Evolutionary conservation across 2,329 filamentous ascomycete genomes (phyloP).

Genomic region (Dactylellina cionopaga): DNA sequence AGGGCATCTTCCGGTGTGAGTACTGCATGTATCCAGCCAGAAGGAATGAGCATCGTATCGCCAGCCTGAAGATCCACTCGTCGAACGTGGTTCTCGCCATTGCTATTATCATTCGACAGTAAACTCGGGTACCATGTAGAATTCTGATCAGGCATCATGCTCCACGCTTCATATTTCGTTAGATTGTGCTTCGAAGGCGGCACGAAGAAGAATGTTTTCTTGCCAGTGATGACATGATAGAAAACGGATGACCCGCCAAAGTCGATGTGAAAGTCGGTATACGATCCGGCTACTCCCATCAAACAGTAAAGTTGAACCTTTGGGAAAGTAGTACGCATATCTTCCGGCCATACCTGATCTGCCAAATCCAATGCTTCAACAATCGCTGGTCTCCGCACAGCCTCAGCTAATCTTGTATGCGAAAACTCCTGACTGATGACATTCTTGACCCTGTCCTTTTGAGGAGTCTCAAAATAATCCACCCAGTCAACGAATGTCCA

Average conservation of each 20-base stretch:
- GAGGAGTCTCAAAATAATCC: conserved; percentile 72
- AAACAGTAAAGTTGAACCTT: conserved; percentile 69
- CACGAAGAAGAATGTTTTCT: conserved; percentile 77
- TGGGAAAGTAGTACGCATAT: conserved; percentile 68
- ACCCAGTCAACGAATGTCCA: conserved; percentile 75
- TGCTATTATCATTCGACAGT: conserved; percentile 33
- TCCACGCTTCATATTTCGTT: conserved; percentile 78
- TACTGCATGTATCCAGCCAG: conserved; percentile 77
- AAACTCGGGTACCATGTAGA: conserved; percentile 64
- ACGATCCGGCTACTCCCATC: conserved; percentile 77
- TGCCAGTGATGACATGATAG: conserved; percentile 75
- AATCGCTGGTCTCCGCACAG: conserved; percentile 72
- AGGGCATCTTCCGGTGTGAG: conserved; percentile 76
- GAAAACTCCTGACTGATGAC: conserved; percentile 77
- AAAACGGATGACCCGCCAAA: conserved; percentile 77
- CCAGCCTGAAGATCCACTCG: conserved; percentile 69
- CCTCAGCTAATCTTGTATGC: conserved; percentile 69
- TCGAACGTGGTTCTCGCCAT: conserved; percentile 37
- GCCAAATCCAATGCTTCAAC: conserved; percentile 71
- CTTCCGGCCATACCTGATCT: conserved; percentile 68
- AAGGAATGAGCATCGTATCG: conserved; percentile 76
- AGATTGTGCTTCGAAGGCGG: conserved; percentile 74
- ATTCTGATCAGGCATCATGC: conserved; percentile 73
- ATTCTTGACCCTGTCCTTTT: conserved; percentile 72
- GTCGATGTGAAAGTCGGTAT: conserved; percentile 77